phyloP scores from a whole-genome alignment of 768 basidiomycete species.

The Pisolithus tinctorius region DNA sequence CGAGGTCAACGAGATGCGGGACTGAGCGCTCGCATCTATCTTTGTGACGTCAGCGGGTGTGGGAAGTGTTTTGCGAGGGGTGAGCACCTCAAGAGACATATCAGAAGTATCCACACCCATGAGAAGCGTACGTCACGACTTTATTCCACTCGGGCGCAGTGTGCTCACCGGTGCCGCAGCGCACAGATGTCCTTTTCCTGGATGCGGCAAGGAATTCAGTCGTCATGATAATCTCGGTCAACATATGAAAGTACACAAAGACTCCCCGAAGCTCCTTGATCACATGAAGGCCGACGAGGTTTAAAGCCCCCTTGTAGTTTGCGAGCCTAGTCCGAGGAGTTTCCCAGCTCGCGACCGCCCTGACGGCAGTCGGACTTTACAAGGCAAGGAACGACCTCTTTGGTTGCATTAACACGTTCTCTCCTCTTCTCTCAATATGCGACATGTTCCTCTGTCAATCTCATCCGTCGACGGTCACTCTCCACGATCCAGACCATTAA shows the following conservation, averaged over 20 bases:
- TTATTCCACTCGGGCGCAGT: conserved; percentile 4
- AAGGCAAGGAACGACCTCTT: conserved; percentile 1
- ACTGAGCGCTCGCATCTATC: conserved; percentile 48
- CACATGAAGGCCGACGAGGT: conserved; percentile 18
- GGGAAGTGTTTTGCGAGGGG: conserved; percentile 84
- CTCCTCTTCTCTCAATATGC: conserved; percentile 20
- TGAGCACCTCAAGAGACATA: conserved; percentile 87
- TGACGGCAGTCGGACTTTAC: conserved; percentile 23
- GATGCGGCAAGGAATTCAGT: conserved; percentile 79
- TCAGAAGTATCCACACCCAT: conserved; percentile 84
- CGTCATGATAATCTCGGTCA: conserved; percentile 85
- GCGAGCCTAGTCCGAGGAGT: conserved; percentile 15
- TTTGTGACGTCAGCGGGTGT: conserved; percentile 76
- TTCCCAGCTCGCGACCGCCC: conserved; percentile 9
- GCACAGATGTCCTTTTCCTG: conserved; percentile 72
- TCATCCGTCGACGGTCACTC: conserved; percentile 15
- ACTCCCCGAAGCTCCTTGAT: conserved; percentile 24
- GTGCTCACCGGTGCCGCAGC: conserved; percentile 38
- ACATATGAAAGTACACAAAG: conserved; percentile 77
- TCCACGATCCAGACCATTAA: conserved; percentile 19
- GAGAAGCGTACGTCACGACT: conserved; percentile 68
- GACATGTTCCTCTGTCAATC: conserved; percentile 7
- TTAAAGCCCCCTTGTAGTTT: conserved; percentile 3
- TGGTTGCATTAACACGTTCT: background rate
- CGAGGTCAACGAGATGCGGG: conserved; percentile 30